Base-by-base conservation (phyloP, 441 rosid species). In the Heliophila coronopifolia region DNA sequence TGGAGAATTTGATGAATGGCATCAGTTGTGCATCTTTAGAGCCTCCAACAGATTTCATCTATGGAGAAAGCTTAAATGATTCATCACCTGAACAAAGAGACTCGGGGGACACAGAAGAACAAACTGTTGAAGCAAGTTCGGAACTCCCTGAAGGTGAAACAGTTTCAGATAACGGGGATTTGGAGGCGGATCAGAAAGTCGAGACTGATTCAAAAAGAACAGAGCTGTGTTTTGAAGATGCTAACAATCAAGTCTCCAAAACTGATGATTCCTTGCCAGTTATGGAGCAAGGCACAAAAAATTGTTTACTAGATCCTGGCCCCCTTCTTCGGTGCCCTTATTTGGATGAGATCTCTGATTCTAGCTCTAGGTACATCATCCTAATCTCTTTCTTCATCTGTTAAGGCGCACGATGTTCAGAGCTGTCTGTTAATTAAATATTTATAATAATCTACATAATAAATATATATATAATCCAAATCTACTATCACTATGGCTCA, bases 341-440 rank as follows among this genome's bases (percentile, higher is more conserved):
- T 72, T 86, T 77, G 50, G 81, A 73, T 56, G 98, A 91, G 58
- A 78, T 91, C 72, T 77, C 94, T 45, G 94, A 86, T 49, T 76
- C 88, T 57, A 82, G 80, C 55, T 69, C 83, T 58, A 82, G 98
- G 98, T 90, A 69, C 48, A 41, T 50, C 13, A 16, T 58, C 47
- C 11, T 52, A 39, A 30, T 37, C 51, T 7, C 33, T 19, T 55
- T 14, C 16, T 54, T 48, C 36, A 14, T 50, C 20, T 44, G 15
- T 45, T 66, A 31, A 22, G 6, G 23, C 8, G 10, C 26, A 37
- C 18, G 20, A n/a, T n/a, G n/a, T n/a, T n/a, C n/a, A n/a, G n/a
- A 23, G 11, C 11, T 55, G 17, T 22, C 22, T 31, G 22, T 18
- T 27, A 27, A 8, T 37, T n/a, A n/a, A 11, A 27, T 16, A 18